Evolutionary conservation across 176 grass and related monocot species (phyloP), one percentile per base, ranked within the genome.

Genomic region (Eleusine coracana): DNA sequence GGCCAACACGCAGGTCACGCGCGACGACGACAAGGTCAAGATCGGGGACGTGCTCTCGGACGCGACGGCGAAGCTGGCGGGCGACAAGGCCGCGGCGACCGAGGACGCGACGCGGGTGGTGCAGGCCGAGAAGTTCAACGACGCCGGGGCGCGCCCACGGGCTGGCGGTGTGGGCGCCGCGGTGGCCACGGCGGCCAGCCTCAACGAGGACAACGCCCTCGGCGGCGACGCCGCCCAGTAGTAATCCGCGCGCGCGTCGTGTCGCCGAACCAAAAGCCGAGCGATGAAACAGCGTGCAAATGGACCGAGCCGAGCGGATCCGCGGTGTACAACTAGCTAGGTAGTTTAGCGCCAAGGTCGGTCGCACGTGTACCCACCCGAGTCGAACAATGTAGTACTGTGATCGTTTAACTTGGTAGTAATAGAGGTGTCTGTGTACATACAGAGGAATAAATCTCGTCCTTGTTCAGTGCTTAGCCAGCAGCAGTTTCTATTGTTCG

Each of bases 21-120:
- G 87, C 28, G 87, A 94, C 4, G 89, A 84, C 7, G 87, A 88
- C 52, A 97, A 90, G 87, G 66, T 79, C 75, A 94, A 83, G 31
- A 56, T 97, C 31, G n/a, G 76, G 0, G 85, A 97, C 11, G 81
- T 97, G 25, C 89, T 97, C 23, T 18, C 71, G 82, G 87, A 86
- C 20, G 92, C 85, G 52, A 82, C 74, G 39, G 62, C 75, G 20
- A 94, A 88, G 83, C 66, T 94, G 68, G 68, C 83, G 3, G 73
- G 29, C 0, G 87, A 94, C 71, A 97, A 87, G 80, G 70, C 74
- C 25, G 89, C 71, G 8, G 73, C 27, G 68, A 66, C 39, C 9
- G 85, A 82, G 49, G 89, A 92, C 54, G 94, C 92, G 2, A 86
- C 80, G 36, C 78, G 82, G 77, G 92, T 87, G 49, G 40, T 80